Conservation (phyloP, 352 stramenopile genomes). For the Globisporangium nagaii region DNA sequence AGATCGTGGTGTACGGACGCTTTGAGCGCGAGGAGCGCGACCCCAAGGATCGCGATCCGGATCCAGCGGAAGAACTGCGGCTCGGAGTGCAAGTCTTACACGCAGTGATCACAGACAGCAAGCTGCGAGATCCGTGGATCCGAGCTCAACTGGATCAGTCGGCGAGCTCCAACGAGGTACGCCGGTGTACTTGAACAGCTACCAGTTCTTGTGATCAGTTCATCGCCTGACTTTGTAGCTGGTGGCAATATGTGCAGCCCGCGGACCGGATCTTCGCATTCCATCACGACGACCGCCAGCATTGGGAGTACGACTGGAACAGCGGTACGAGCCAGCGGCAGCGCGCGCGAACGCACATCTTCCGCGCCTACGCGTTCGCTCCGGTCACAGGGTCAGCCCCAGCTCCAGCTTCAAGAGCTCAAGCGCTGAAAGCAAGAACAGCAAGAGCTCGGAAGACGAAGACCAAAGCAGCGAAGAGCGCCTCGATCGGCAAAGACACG, state of each 20-base stretch:
- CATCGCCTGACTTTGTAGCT: too few relatives aligned
- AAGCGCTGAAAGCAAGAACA: too few relatives aligned
- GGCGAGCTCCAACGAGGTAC: conserved; percentile 13
- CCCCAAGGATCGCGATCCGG: conserved; percentile 8
- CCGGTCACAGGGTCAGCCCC: not conserved
- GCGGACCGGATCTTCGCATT: conserved; percentile 10
- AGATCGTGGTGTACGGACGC: conserved; percentile 24
- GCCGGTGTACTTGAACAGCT: conserved; percentile 5
- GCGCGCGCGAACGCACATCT: conserved; percentile 29
- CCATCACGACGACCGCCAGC: conserved; percentile 30
- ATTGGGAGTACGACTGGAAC: conserved; percentile 58
- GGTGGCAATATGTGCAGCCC: not conserved
- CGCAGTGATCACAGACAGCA: conserved; percentile 11
- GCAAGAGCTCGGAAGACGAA: not conserved
- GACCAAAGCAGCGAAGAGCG: not conserved
- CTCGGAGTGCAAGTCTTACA: conserved; percentile 15
- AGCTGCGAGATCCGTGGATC: not conserved
- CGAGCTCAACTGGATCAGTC: not conserved
- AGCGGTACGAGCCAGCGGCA: conserved; percentile 45
- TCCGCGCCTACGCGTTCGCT: conserved; percentile 35
- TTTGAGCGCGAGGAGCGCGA: conserved; percentile 28
- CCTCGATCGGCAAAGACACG: not conserved
- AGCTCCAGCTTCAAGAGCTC: too few relatives aligned
- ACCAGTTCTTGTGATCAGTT: too few relatives aligned
- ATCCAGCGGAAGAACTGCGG: conserved; percentile 1